Evolutionary conservation across 2,329 filamentous ascomycete genomes (phyloP).

Genomic region (Epichloe bromicola): DNA sequence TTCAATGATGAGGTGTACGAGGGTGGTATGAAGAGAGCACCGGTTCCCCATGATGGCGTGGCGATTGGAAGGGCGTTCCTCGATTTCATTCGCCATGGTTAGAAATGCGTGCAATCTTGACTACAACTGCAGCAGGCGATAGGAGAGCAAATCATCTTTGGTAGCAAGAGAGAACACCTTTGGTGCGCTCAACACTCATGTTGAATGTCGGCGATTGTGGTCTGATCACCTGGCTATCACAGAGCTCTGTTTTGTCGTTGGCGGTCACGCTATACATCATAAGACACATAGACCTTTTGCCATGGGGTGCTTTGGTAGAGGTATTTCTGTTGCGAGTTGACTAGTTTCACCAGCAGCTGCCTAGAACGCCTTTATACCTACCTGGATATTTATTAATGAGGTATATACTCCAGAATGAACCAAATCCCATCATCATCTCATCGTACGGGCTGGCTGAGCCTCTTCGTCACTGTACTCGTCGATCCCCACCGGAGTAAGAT

Average conservation of each 20-base stretch:
- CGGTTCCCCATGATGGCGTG: slow-evolving; percentile 66
- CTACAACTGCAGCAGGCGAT: too few relatives aligned
- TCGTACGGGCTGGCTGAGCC: not conserved
- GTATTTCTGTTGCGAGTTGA: not conserved
- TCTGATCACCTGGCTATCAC: too few relatives aligned
- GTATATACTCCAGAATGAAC: not conserved
- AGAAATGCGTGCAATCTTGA: not conserved
- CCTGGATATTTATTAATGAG: not conserved
- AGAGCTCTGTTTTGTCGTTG: too few relatives aligned
- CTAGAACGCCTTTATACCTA: not conserved
- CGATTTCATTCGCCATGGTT: slow-evolving; percentile 54
- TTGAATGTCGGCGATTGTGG: too few relatives aligned
- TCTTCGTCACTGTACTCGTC: slow-evolving; percentile 3
- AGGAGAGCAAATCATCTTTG: too few relatives aligned
- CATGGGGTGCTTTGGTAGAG: not conserved
- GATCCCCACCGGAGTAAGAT: slow-evolving; percentile 8
- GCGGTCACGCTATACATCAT: too few relatives aligned
- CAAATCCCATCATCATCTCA: not conserved
- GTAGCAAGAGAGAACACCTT: too few relatives aligned
- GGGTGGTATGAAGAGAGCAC: slow-evolving; percentile 54
- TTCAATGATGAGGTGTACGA: slow-evolving; percentile 56
- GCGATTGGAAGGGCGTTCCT: slow-evolving; percentile 61
- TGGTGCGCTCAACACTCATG: too few relatives aligned
- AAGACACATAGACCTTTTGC: too few relatives aligned
- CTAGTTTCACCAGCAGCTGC: not conserved